These are phyloP conservation scores for Polygonum aviculare DNA, from an alignment of 148 eudicot genomes.

Conservation along the genomic window DNA sequence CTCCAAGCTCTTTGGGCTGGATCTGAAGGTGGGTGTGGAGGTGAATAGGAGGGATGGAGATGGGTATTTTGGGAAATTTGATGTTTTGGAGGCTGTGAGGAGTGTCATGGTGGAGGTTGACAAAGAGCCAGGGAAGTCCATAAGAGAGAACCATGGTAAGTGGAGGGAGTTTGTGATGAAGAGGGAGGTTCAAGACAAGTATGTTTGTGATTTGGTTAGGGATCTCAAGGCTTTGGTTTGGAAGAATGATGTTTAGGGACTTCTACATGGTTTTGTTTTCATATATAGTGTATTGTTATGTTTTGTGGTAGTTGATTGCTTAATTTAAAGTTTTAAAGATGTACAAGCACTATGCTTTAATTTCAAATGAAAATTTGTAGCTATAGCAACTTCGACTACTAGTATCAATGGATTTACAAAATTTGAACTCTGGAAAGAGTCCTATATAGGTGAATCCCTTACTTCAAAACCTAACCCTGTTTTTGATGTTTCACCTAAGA, in stretches of 20 bases:
- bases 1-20: constrained; percentile 27
- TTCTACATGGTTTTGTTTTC: background rate
- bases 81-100: constrained; percentile 30
- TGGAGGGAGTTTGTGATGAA: constrained; percentile 34
- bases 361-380: too few species aligned
- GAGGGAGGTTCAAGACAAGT: constrained; percentile 23
- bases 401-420: too few species aligned
- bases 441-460: too few species aligned
- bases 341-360: too few species aligned
- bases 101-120: constrained; percentile 23
- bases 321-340: background rate
- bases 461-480: too few species aligned
- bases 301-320: background rate
- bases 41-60: constrained; percentile 50
- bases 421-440: too few species aligned
- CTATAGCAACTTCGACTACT: too few species aligned
- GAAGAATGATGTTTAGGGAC: background rate
- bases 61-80: constrained; percentile 40
- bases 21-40: constrained; percentile 38
- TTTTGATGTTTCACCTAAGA: too few species aligned
- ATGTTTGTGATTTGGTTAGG: constrained; percentile 26
- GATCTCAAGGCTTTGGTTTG: constrained; percentile 26
- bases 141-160: constrained; percentile 30
- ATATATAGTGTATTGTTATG: background rate
- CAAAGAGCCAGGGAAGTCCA: constrained; percentile 17